A percentile compares a stretch with the other conserved stretches of the same genome.
phyloP scores from a whole-genome alignment of 129 eudicot species.

The Centaurea solstitialis region DNA sequence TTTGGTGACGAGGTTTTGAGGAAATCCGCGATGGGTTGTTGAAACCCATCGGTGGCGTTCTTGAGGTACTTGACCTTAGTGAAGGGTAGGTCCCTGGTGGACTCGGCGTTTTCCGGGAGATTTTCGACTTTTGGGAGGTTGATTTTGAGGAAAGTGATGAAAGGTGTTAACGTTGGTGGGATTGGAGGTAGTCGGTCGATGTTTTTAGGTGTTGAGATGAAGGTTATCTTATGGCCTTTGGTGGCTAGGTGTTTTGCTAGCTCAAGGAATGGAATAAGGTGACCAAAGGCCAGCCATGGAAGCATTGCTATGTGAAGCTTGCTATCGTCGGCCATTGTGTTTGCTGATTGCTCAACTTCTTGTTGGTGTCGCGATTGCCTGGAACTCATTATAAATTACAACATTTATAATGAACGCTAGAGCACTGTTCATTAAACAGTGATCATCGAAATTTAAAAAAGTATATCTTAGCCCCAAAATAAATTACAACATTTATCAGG shows the following conservation, averaged over 20 bases:
- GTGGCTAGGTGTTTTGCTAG: slow-evolving; percentile 31
- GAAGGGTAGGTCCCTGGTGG: slow-evolving; percentile 30
- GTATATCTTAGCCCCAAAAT: too few relatives aligned
- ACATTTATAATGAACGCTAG: too few relatives aligned
- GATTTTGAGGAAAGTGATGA: slow-evolving; percentile 22
- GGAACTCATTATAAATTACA: background rate
- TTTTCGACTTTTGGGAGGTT: slow-evolving; percentile 10
- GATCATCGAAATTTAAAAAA: too few relatives aligned
- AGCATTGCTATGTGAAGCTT: slow-evolving; percentile 37
- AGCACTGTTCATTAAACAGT: too few relatives aligned
- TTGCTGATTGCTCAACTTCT: background rate
- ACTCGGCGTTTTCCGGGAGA: slow-evolving; percentile 34
- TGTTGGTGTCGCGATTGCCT: background rate
- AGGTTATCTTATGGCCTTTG: slow-evolving; percentile 39
- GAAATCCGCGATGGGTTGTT: slow-evolving; percentile 16
- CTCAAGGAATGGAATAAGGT: slow-evolving; percentile 26
- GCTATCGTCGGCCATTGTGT: slow-evolving; percentile 13
- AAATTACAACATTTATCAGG: too few relatives aligned
- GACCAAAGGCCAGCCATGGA: slow-evolving; percentile 39
- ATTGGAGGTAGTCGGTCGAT: slow-evolving; percentile 32
- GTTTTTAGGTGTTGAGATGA: slow-evolving; percentile 39
- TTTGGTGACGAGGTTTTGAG: slow-evolving; percentile 16
- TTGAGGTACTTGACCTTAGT: slow-evolving; percentile 17
- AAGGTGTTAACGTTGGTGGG: slow-evolving; percentile 6
- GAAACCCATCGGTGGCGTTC: slow-evolving; percentile 24